Percentiles rank a stretch among this genome's conserved stretches.
Evolutionary conservation across 768 basidiomycete species (phyloP).

Genomic region (Pisolithus marmoratus): DNA sequence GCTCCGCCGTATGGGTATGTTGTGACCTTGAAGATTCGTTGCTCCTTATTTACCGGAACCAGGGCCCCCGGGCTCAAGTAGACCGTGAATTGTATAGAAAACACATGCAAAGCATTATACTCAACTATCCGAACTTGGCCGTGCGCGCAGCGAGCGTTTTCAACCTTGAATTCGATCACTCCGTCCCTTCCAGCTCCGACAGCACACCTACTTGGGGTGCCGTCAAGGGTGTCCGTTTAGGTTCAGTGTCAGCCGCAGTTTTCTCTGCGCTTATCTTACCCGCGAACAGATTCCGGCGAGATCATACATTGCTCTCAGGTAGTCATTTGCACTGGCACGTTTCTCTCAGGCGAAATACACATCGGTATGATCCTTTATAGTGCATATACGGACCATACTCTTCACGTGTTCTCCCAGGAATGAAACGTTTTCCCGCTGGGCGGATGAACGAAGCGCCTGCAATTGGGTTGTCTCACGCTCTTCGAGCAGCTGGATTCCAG

Average conservation of each 20-base stretch:
- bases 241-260: conserved; percentile 28
- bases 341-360: conserved; percentile 87
- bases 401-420: conserved; percentile 34
- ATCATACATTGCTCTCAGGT: conserved; percentile 72
- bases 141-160: conserved; percentile 71
- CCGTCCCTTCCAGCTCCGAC: conserved; percentile 19
- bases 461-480: conserved; percentile 68
- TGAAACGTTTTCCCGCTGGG: conserved; percentile 74
- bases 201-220: conserved; percentile 41
- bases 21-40: too few relatives aligned
- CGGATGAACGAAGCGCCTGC: conserved; percentile 69
- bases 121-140: conserved; percentile 62
- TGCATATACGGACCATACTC: neutral
- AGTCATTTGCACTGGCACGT: conserved; percentile 88
- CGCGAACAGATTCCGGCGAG: conserved; percentile 59
- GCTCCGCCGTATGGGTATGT: conserved; percentile 83
- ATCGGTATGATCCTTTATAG: conserved; percentile 48
- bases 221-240: conserved; percentile 62
- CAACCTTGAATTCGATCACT: conserved; percentile 64
- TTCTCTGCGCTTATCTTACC: neutral
- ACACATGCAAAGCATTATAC: conserved; percentile 70
- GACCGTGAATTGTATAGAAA: conserved; percentile 79
- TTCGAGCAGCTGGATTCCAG: conserved; percentile 69
- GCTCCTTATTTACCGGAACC: neutral
- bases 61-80: conserved; percentile 89